Evolutionary conservation across 1,139 yeast genomes (phyloP).

Genomic region (Candida sp.): DNA sequence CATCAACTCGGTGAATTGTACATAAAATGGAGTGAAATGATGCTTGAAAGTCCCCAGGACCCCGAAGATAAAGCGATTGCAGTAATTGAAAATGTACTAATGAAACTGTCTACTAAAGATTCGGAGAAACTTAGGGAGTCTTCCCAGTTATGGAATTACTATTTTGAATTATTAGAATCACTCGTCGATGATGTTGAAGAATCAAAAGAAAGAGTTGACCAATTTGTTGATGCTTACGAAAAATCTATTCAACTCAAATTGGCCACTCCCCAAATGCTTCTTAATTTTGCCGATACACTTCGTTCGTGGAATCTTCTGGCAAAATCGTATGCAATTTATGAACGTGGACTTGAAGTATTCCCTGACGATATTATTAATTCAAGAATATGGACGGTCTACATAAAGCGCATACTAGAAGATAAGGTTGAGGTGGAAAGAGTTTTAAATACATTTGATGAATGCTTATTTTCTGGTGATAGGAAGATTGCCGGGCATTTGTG

Average conservation of each 20-base stretch:
- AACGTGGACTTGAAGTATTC: slow-evolving; percentile 61
- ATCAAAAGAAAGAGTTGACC: slow-evolving; percentile 14
- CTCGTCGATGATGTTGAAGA: slow-evolving; percentile 32
- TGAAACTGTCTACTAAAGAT: slow-evolving; percentile 15
- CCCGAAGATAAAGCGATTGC: slow-evolving; percentile 47
- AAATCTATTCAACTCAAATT: slow-evolving; percentile 58
- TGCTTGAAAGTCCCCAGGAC: slow-evolving; percentile 46
- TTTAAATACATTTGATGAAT: slow-evolving; percentile 71
- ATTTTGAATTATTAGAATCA: slow-evolving; percentile 71
- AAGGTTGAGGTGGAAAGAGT: slow-evolving; percentile 46
- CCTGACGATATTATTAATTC: slow-evolving; percentile 53
- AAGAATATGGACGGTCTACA: slow-evolving; percentile 72
- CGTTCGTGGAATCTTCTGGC: slow-evolving; percentile 48
- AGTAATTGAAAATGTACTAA: slow-evolving; percentile 51
- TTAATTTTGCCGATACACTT: slow-evolving; percentile 64
- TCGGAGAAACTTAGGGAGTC: slow-evolving; percentile 51
- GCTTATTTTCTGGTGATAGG: slow-evolving; percentile 20
- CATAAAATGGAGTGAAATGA: slow-evolving; percentile 71
- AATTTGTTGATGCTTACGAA: slow-evolving; percentile 44
- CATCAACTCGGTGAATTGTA: slow-evolving; percentile 70
- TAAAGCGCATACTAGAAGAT: slow-evolving; percentile 48
- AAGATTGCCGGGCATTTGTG: slow-evolving; percentile 37
- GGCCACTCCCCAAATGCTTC: slow-evolving; percentile 65
- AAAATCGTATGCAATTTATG: slow-evolving; percentile 61
- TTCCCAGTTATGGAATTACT: slow-evolving; percentile 66